Evolutionary conservation across 2,329 filamentous ascomycete species (phyloP).

Genomic region (Colletotrichum liaoningense): DNA sequence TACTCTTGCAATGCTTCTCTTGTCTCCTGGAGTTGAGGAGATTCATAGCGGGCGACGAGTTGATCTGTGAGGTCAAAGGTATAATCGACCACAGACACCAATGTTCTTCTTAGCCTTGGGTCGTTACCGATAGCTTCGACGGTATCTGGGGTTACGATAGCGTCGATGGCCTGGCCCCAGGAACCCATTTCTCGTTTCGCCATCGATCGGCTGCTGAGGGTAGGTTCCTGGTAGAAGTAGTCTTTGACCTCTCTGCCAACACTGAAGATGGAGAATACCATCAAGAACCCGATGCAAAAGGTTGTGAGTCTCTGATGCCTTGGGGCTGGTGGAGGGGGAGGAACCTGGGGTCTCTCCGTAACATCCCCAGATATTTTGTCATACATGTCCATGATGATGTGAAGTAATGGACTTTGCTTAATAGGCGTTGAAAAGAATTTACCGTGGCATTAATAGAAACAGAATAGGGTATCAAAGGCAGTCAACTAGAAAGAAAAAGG

Average conservation of each 20-base stretch:
- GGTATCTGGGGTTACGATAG: conserved; percentile 29
- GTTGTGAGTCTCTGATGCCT: neutral
- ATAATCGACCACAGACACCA: conserved; percentile 35
- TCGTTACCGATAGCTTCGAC: conserved; percentile 31
- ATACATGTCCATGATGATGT: conserved; percentile 10
- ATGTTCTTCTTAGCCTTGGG: conserved; percentile 21
- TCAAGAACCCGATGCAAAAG: conserved; percentile 24
- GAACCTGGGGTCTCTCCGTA: neutral
- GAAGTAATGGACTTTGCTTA: neutral
- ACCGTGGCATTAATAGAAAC: conserved; percentile 8
- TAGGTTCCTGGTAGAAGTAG: neutral
- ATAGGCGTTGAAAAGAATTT: neutral
- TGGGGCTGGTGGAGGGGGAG: neutral
- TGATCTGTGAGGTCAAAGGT: conserved; percentile 30
- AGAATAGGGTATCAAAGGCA: neutral
- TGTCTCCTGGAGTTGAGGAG: conserved; percentile 25
- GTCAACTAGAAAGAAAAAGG: neutral
- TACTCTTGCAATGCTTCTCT: conserved; percentile 28
- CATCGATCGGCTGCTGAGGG: neutral
- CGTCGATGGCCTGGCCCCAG: conserved; percentile 33
- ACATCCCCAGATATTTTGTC: neutral
- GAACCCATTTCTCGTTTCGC: neutral
- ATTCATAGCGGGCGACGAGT: conserved; percentile 23
- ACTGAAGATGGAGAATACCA: conserved; percentile 32
- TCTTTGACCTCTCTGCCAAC: conserved; percentile 24